Evolutionary conservation across 352 stramenopile genomes (phyloP), one percentile per base, ranked within the genome.

Genomic region (Ophiocytium majus): DNA sequence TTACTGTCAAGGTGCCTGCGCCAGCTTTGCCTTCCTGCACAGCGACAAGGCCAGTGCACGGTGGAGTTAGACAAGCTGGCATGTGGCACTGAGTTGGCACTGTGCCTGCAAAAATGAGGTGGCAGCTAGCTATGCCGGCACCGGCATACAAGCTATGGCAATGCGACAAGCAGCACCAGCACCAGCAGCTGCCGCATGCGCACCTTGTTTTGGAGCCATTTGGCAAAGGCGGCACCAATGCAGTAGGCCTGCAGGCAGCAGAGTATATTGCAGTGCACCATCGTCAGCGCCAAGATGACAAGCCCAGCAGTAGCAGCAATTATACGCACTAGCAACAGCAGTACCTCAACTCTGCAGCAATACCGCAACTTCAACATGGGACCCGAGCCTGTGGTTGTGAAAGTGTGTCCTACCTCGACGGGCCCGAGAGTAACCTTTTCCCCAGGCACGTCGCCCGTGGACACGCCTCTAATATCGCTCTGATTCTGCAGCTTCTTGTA

Each of bases 391-490:
- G 50, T 66, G 14, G n/a, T 66, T 66, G n/a, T n/a, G n/a, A n/a
- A n/a, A n/a, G n/a, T n/a, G n/a, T n/a, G 64, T 81, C 31, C 23
- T 35, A 76, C 49, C 79, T 87, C 75, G 5, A 57, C 10, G 32
- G 75, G 75, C 31, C 75, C 75, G 5, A 81, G 75, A 33, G 75
- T 63, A 63, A 81, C 74, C 50, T 83, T 80, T 23, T 87, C 83
- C 49, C 80, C 79, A 31, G 79, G 83, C 9, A 87, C 83, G 10
- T 63, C 83, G n/a, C 75, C 79, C 43, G 81, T 84, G 43, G 83
- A 87, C 10, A 87, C 75, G 31, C 83, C 83, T 0, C 83, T 43
- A 32, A 87, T 85, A 76, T 87, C 83, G 43, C 83, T 87, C 83
- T 87, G 83, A 66, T 82, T 87, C 76, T 87, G 63, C 36, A 85